Evolutionary conservation across 257 asterid genomes (phyloP).

Genomic region (Ilex asprella): DNA sequence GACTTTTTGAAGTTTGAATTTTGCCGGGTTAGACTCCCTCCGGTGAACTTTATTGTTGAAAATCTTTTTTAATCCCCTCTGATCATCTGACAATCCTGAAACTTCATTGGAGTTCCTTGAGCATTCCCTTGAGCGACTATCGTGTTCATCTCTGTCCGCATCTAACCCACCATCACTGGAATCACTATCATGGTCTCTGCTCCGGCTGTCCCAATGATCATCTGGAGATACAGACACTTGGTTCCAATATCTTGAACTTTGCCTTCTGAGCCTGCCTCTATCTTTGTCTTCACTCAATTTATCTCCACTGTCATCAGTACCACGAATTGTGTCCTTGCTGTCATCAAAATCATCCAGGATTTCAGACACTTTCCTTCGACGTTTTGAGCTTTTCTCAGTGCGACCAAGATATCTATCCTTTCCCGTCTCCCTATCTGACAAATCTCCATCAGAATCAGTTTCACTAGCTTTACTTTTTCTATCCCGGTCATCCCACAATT

Average conservation of each 20-base stretch:
- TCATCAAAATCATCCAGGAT: conserved; percentile 8
- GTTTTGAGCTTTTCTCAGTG: conserved; percentile 27
- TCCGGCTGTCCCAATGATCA: conserved; percentile 27
- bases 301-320: conserved; percentile 23
- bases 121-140: conserved; percentile 16
- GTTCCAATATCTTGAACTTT: conserved; percentile 10
- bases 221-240: conserved; percentile 24
- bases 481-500: conserved; percentile 15
- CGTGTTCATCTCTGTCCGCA: conserved; percentile 17
- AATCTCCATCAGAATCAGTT: conserved; percentile 16
- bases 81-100: conserved; percentile 11
- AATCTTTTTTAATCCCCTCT: neutral
- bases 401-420: conserved; percentile 11
- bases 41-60: neutral
- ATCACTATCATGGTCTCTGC: conserved; percentile 19
- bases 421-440: conserved; percentile 20
- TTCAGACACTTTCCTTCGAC: conserved; percentile 8
- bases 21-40: conserved; percentile 24
- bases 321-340: conserved; percentile 6
- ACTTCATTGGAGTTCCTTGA: neutral
- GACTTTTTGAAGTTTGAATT: conserved; percentile 9
- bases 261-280: conserved; percentile 1
- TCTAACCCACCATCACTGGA: conserved; percentile 21
- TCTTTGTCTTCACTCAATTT: conserved; percentile 10
- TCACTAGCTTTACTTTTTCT: conserved; percentile 12